Percentiles rank a stretch among this genome's conserved stretches.
These are phyloP conservation scores for Arabidopsis hybrid DNA, from an alignment of 441 rosid species.

Conservation along the genomic window DNA sequence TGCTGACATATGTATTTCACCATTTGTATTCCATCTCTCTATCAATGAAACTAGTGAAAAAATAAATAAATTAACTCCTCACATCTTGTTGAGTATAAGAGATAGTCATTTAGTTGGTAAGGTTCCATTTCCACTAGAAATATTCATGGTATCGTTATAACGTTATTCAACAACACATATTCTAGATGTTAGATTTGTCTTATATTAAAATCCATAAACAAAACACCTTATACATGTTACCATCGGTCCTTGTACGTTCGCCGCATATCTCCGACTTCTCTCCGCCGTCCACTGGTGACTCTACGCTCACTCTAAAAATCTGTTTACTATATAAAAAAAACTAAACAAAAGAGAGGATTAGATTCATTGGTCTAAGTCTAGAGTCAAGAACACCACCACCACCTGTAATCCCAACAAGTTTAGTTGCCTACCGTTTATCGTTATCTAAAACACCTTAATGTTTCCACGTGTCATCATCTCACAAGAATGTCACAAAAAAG, in stretches of 20 bases:
- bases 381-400: conserved; percentile 17
- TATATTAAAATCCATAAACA: not conserved
- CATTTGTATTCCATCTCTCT: too few species aligned
- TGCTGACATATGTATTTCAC: too few species aligned
- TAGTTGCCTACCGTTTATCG: conserved; percentile 39
- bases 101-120: not conserved
- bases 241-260: conserved; percentile 13
- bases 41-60: too few species aligned
- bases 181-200: not conserved
- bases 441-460: conserved; percentile 18
- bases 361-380: conserved; percentile 35
- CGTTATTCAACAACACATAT: not conserved
- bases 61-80: too few species aligned
- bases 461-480: conserved; percentile 29
- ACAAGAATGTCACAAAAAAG: conserved; percentile 19
- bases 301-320: conserved; percentile 21
- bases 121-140: not conserved
- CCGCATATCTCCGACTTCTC: conserved; percentile 37
- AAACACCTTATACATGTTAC: conserved; percentile 15
- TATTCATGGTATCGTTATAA: conserved; percentile 12
- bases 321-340: not conserved
- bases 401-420: conserved; percentile 38
- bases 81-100: not conserved
- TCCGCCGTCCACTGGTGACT: conserved; percentile 31
- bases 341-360: conserved; percentile 7